Evolutionary conservation across 306 rosid species (phyloP).

Genomic region (Dryas alaskensis): DNA sequence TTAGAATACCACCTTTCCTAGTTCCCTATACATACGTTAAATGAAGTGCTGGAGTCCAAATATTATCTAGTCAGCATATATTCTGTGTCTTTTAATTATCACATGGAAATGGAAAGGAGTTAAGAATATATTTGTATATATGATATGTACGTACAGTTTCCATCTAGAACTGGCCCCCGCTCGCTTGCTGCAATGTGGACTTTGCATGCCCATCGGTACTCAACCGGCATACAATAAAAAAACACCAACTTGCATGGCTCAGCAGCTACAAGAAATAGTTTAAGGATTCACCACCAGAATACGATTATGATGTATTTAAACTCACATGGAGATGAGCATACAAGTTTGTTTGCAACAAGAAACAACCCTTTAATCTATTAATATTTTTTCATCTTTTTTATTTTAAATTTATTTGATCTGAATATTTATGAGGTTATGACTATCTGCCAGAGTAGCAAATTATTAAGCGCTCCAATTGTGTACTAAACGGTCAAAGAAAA

Average conservation of each 20-base stretch:
- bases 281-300: not conserved
- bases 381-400: not conserved
- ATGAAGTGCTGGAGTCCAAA: conserved; percentile 4
- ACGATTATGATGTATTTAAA: not conserved
- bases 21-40: not conserved
- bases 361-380: not conserved
- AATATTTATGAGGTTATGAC: not conserved
- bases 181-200: not conserved
- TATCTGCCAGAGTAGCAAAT: not conserved
- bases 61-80: not conserved
- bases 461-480: not conserved
- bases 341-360: not conserved
- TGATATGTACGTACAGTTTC: not conserved
- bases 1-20: not conserved
- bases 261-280: not conserved
- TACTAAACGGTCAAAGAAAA: conserved; percentile 7
- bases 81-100: conserved; percentile 2
- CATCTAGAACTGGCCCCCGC: conserved; percentile 20
- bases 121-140: not conserved
- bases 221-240: not conserved
- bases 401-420: not conserved
- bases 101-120: conserved; percentile 10
- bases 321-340: conserved; percentile 1
- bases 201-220: conserved; percentile 5
- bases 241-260: not conserved